Conservation (phyloP, 1,284 basidiomycete genomes). For the Moesziomyces aphidis region DNA sequence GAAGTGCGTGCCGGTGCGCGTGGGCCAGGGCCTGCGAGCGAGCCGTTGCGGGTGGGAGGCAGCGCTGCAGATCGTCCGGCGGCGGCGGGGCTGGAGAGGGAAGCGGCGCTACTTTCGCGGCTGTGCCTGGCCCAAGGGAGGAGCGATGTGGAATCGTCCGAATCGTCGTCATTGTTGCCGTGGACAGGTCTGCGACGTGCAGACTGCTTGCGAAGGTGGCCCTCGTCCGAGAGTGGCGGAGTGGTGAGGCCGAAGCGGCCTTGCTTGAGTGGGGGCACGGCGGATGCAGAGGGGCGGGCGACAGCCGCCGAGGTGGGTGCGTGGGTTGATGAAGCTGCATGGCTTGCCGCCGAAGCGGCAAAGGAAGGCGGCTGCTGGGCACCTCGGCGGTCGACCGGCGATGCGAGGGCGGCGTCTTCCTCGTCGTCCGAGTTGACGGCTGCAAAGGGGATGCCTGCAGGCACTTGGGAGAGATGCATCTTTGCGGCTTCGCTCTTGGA, state of each 20-base stretch:
- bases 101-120: conserved; percentile 33
- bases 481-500: conserved; percentile 53
- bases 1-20: conserved; percentile 26
- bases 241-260: conserved; percentile 52
- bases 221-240: conserved; percentile 61
- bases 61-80: not conserved
- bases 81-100: conserved; percentile 12
- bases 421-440: conserved; percentile 61
- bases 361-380: conserved; percentile 8
- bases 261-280: conserved; percentile 15
- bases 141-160: conserved; percentile 58
- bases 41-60: conserved; percentile 16
- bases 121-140: conserved; percentile 59
- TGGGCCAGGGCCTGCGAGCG: conserved; percentile 28
- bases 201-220: conserved; percentile 44
- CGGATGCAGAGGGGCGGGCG: not conserved
- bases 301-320: conserved; percentile 2
- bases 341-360: conserved; percentile 7
- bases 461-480: conserved; percentile 52
- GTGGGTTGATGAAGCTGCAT: conserved; percentile 14
- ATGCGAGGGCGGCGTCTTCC: conserved; percentile 26
- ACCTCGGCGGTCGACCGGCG: conserved; percentile 17
- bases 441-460: conserved; percentile 55
- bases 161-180: conserved; percentile 49
- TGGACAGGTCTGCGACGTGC: conserved; percentile 10